A percentile compares a stretch with the other conserved stretches of the same genome.
phyloP scores from a whole-genome alignment of 208 protist genomes.

The Acanthamoeba lenticulata region DNA sequence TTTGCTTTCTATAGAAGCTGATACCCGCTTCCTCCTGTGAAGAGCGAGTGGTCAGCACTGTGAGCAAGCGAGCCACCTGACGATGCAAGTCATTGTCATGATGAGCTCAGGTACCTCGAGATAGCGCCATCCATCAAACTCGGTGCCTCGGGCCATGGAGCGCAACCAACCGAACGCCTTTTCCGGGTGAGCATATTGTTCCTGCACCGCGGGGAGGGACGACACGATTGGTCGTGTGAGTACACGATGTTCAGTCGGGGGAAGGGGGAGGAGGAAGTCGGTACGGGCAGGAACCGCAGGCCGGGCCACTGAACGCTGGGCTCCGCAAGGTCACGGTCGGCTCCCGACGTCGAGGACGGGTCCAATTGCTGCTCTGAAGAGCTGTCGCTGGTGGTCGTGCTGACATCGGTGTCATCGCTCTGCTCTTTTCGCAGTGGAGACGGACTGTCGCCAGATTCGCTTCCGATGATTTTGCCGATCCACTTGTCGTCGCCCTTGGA shows the following conservation, averaged over 20 bases:
- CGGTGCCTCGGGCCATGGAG: not conserved
- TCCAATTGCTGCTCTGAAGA: too few relatives aligned
- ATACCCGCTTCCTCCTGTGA: conserved; percentile 19
- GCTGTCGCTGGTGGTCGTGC: too few relatives aligned
- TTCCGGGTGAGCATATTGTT: conserved; percentile 33
- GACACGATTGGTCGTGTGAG: not conserved
- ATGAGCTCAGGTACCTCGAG: not conserved
- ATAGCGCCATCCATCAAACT: conserved; percentile 33
- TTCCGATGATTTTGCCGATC: not conserved
- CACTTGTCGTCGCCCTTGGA: not conserved
- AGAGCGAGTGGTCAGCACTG: not conserved
- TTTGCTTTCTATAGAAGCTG: not conserved
- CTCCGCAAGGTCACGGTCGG: too few relatives aligned
- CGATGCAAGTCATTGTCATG: too few relatives aligned
- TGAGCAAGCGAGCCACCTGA: not conserved
- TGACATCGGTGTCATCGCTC: too few relatives aligned
- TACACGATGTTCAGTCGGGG: too few relatives aligned
- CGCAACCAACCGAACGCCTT: conserved; percentile 4
- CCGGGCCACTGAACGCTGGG: not conserved
- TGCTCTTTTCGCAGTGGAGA: too few relatives aligned
- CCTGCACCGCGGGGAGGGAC: not conserved
- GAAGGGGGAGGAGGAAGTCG: too few relatives aligned
- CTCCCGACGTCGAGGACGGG: too few relatives aligned
- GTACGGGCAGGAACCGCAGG: not conserved
- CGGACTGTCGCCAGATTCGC: not conserved